A percentile compares a stretch with the other conserved stretches of the same genome.
These are phyloP conservation scores for Cladobotryum mycophilum DNA, from an alignment of 2,329 filamentous ascomycete species.

Conservation along the genomic window DNA sequence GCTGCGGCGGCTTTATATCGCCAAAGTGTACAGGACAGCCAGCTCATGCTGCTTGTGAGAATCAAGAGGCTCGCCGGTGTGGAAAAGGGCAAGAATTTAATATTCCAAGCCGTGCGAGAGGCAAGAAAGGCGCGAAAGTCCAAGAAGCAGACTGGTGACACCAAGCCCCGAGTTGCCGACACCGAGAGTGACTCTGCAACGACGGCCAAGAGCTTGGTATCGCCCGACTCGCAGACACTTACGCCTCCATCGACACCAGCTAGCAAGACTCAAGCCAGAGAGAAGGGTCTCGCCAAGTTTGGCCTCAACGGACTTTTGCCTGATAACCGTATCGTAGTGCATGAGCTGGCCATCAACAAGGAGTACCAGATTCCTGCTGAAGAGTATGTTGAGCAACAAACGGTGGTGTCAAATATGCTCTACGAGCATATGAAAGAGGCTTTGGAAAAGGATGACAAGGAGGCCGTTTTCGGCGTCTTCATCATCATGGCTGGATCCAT, in stretches of 20 bases:
- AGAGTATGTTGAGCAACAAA: conserved; percentile 53
- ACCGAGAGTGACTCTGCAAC: conserved; percentile 39
- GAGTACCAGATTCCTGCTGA: conserved; percentile 65
- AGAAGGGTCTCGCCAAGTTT: conserved; percentile 25
- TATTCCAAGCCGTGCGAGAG: conserved; percentile 68
- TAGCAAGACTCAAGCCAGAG: conserved; percentile 33
- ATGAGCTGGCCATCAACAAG: conserved; percentile 74
- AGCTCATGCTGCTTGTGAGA: conserved; percentile 69
- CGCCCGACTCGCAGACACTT: conserved; percentile 41
- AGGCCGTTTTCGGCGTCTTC: conserved; percentile 61
- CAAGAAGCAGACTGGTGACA: conserved; percentile 63
- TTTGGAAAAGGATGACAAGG: conserved; percentile 59
- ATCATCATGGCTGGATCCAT: conserved; percentile 65
- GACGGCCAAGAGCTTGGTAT: conserved; percentile 31
- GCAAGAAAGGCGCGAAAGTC: conserved; percentile 58
- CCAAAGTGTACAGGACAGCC: conserved; percentile 74
- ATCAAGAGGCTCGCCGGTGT: conserved; percentile 73
- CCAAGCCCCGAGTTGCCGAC: conserved; percentile 60
- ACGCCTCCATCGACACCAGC: conserved; percentile 49
- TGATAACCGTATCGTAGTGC: conserved; percentile 67
- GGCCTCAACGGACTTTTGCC: conserved; percentile 54
- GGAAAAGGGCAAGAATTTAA: conserved; percentile 63
- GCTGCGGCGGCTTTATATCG: conserved; percentile 70
- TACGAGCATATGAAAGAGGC: conserved; percentile 55
- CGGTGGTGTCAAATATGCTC: conserved; percentile 41